Base-by-base conservation (phyloP, 495 filamentous ascomycete species). In the Thermothielavioides terrestris region DNA sequence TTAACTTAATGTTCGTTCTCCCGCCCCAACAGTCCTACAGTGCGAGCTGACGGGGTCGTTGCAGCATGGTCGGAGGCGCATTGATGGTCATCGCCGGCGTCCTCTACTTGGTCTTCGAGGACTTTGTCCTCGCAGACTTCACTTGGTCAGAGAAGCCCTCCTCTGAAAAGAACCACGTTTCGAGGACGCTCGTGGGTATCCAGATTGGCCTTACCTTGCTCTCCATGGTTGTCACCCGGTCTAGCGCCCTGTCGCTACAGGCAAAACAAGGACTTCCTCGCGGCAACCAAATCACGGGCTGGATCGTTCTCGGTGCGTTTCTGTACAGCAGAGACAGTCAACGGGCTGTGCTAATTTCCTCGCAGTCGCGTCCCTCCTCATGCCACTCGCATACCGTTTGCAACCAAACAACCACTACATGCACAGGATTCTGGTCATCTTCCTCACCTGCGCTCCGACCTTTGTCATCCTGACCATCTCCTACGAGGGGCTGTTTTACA, bases 401-500 rank as follows among this genome's bases (percentile, higher is more conserved):
- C 82, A 84, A 43, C 85, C 90, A 4, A 90, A 89, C 64, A 85
- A 74, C 53, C 80, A 95, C 68, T 95, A 96, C 61, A 76, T 97
- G 52, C 91, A 97, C 64, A 81, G 90, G 27, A 74, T 97, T 14
- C 74, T 91, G 60, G 78, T 95, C 54, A 77, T 97, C 32, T 99
- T 97, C 73, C 76, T 99, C 35, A 87, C 90, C 11, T 97, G 94
- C 61, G 83, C 89, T 0, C 94, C 94, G 1, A 83, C 83, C 10
- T 99, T 99, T 63, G 85, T 99, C 62, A 86, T 97, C 57, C 84
- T 99, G 51, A 95, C 89, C 21, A 97, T 96, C 64, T 94, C 89
- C 15, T 99, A 95, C 73, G 94, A 99, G 65, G 92, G 94, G 0
- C 74, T 99, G 3, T 99, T 99, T 69, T 97, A 95, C 72, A 77